Conservation (phyloP, 805 yeast genomes). For the Brettanomyces nanus region DNA sequence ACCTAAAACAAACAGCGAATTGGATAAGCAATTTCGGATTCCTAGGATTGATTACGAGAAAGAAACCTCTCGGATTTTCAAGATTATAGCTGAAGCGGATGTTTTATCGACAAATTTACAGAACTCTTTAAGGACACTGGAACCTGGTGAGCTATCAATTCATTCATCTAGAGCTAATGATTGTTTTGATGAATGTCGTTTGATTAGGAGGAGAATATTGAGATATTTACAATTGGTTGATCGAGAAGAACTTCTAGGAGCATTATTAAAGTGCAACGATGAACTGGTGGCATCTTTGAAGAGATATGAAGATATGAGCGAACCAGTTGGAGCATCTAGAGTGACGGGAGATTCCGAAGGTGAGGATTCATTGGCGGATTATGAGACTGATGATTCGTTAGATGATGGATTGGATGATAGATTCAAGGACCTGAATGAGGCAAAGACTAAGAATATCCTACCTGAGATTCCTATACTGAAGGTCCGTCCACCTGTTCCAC, state of each 20-base stretch:
- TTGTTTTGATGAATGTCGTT: conserved; percentile 67
- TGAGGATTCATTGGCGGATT: conserved; percentile 32
- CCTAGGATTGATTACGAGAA: conserved; percentile 61
- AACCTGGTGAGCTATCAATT: conserved; percentile 45
- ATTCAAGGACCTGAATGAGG: neutral
- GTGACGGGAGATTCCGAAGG: conserved; percentile 32
- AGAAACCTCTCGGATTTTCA: conserved; percentile 66
- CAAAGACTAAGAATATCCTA: neutral
- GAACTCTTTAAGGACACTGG: conserved; percentile 43
- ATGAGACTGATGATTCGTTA: conserved; percentile 25
- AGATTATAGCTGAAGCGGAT: conserved; percentile 65
- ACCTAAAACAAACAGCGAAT: conserved; percentile 25
- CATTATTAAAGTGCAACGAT: conserved; percentile 83
- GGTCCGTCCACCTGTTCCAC: conserved; percentile 23
- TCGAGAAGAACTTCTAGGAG: conserved; percentile 81
- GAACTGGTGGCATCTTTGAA: conserved; percentile 71
- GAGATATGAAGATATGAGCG: conserved; percentile 51
- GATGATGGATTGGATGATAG: conserved; percentile 5
- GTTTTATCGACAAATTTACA: conserved; percentile 62
- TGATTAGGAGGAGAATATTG: conserved; percentile 68
- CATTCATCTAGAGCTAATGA: conserved; percentile 55
- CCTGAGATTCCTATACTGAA: conserved; percentile 3
- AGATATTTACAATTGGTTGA: conserved; percentile 78
- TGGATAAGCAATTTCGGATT: conserved; percentile 46
- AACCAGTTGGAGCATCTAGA: conserved; percentile 25